Base-by-base conservation (phyloP, 768 basidiomycete genomes). In the Krasilnikovozyma curviuscula region DNA sequence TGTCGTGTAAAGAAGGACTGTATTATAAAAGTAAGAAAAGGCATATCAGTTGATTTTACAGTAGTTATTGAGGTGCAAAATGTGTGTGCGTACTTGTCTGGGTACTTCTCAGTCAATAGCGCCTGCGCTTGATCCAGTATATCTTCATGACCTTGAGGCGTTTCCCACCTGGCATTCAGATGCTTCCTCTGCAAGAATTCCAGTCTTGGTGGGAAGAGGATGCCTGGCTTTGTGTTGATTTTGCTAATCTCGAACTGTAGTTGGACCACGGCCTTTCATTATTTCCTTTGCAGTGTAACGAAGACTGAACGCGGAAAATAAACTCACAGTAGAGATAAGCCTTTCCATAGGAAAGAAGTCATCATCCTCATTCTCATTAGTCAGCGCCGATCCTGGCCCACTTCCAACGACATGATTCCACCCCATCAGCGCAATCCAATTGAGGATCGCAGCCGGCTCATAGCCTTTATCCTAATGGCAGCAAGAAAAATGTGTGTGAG, bases 381-480 rank as follows among this genome's bases (percentile, higher is more conserved):
- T n/a, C 14, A 37, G 3, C 10, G 35, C 23, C 33, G 42, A 12
- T 3, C 23, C 37, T 13, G 43, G 24, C 3, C 18, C 8, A 33
- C 19, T 24, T 23, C 24, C 24, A 43, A 43, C 16, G 31, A 43
- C 10, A 44, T 71, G 74, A 21, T 86, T 83, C 83, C 89, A 95
- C 1, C 93, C 89, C n/a, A 84, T 79, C 16, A 97, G 68, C 5
- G 84, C 84, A 7, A 95, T 72, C 79, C 89, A 97, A 58, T 97
- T 97, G 23, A 89, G 65, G 13, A 98, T 64, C 2, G 88, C 85
- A 35, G 72, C 71, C 0, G 86, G 82, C 59, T 97, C 89, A 78
- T 84, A 97, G 0, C 86, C 89, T 39, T 76, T 70, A 56, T 73
- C 68, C 88, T 91, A 55, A 4, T 35, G 18, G 53, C 25, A 12